These are phyloP conservation scores for Piper betle DNA, from an alignment of 164 flowering plant genomes.

Conservation along the genomic window DNA sequence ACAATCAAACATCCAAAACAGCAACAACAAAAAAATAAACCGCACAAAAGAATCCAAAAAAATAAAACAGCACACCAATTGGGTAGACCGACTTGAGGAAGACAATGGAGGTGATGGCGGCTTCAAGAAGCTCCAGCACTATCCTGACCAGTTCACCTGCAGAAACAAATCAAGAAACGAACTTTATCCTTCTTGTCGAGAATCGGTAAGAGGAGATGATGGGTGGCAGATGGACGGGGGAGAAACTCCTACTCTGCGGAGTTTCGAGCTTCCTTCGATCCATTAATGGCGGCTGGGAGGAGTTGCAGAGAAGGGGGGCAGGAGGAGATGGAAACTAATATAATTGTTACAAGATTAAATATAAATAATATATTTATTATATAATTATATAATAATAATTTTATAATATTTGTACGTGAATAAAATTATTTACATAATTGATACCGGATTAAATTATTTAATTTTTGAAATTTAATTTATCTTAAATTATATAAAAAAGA, in stretches of 20 bases:
- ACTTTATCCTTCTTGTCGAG: neutral
- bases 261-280: neutral
- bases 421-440: no score
- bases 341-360: no score
- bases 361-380: no score
- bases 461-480: no score
- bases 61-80: conserved; percentile 28
- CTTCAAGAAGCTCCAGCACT: conserved; percentile 73
- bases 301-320: no score
- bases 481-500: neutral
- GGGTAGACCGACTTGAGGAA: conserved; percentile 85
- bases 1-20: neutral
- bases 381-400: no score
- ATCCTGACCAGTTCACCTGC: conserved; percentile 39
- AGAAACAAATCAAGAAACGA: neutral
- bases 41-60: neutral
- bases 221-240: no score
- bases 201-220: neutral
- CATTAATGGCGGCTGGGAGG: neutral
- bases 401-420: no score
- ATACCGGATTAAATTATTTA: neutral
- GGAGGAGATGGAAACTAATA: no score
- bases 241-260: neutral
- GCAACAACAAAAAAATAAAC: neutral
- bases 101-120: conserved; percentile 67